Conservation (phyloP, 768 basidiomycete genomes). For the Trametes cinnabarina region DNA sequence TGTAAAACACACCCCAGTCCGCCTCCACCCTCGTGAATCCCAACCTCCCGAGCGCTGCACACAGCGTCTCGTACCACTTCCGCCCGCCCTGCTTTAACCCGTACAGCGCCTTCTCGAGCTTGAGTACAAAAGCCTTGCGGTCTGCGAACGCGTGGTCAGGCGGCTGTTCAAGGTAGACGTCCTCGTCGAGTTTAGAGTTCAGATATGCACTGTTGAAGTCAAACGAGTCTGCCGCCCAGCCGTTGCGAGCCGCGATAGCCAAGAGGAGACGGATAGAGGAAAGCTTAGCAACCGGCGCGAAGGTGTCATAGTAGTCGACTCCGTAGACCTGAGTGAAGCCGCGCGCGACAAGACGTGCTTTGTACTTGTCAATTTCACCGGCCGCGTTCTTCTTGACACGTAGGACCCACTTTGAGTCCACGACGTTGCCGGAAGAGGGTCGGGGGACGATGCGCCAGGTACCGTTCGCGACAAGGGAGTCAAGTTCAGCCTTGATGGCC, state of each 20-base stretch:
- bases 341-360: too few relatives aligned
- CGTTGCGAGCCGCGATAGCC: constrained; percentile 25
- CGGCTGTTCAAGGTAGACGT: constrained; percentile 10
- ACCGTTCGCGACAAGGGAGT: not conserved
- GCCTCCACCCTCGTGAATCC: too few relatives aligned
- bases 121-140: too few relatives aligned
- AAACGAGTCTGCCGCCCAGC: constrained; percentile 10
- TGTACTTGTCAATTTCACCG: too few relatives aligned
- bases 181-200: constrained; percentile 9
- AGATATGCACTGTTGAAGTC: constrained; percentile 19
- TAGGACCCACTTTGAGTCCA: constrained; percentile 36
- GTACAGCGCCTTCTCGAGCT: too few relatives aligned
- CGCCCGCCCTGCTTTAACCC: too few relatives aligned
- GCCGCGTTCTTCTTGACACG: not conserved
- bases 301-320: constrained; percentile 33
- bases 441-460: constrained; percentile 15
- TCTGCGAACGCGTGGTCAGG: too few relatives aligned
- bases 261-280: constrained; percentile 26
- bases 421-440: constrained; percentile 20
- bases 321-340: constrained; percentile 17
- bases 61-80: too few relatives aligned
- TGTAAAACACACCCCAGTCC: too few relatives aligned
- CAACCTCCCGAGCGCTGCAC: too few relatives aligned
- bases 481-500: constrained; percentile 13
- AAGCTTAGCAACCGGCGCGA: constrained; percentile 23